These are phyloP conservation scores for Lyophyllum semitale DNA, from an alignment of 768 basidiomycete species.

Conservation along the genomic window DNA sequence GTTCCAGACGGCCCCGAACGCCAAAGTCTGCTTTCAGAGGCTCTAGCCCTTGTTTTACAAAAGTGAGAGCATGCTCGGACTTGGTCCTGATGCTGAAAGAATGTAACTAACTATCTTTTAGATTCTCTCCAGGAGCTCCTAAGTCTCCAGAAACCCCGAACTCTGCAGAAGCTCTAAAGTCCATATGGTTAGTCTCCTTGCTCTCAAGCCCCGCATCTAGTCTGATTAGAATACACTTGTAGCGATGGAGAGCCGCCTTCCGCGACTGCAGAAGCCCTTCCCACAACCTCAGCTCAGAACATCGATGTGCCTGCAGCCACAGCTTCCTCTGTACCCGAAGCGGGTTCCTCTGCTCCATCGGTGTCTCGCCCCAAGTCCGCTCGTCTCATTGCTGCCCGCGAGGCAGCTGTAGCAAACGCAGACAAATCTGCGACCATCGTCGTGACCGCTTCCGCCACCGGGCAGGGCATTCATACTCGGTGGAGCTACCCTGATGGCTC, in stretches of 20 bases:
- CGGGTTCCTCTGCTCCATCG: neutral
- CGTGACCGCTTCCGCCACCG: slow-evolving; percentile 1
- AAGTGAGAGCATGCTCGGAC: neutral
- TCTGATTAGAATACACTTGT: neutral
- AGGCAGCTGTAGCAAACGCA: neutral
- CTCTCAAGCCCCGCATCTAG: neutral
- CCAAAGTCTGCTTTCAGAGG: neutral
- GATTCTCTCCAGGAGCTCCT: neutral
- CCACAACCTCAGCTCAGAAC: neutral
- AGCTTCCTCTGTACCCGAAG: neutral
- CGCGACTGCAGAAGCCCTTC: neutral
- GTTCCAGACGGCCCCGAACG: neutral
- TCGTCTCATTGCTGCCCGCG: neutral
- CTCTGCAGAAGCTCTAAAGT: neutral
- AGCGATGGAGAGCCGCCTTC: neutral
- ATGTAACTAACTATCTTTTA: neutral
- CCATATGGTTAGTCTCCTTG: neutral
- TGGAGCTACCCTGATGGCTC: neutral
- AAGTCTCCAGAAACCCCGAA: neutral
- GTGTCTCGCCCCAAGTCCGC: neutral
- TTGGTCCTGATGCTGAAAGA: neutral
- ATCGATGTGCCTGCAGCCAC: neutral
- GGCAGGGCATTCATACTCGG: neutral
- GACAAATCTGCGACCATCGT: neutral
- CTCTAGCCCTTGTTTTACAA: neutral